These are phyloP conservation scores for Exophiala dermatitidis DNA, from an alignment of 2,329 filamentous ascomycete species.

Conservation along the genomic window DNA sequence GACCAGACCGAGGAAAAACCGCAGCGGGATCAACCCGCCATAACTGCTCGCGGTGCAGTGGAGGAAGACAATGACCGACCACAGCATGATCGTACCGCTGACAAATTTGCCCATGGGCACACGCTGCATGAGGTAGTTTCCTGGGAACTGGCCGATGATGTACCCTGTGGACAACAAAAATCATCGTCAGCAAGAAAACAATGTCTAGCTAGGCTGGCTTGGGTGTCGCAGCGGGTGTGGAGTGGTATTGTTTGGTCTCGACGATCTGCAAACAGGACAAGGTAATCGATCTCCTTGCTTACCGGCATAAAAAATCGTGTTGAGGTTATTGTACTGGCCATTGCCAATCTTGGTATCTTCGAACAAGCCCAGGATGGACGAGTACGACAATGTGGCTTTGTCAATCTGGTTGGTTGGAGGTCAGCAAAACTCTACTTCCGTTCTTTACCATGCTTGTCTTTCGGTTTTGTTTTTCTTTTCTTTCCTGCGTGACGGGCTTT, in stretches of 20 bases:
- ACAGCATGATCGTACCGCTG: constrained; percentile 28
- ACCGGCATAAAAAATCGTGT: constrained; percentile 39
- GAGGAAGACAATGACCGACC: constrained; percentile 35
- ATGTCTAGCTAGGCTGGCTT: neutral
- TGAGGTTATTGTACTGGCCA: constrained; percentile 38
- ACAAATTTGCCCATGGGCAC: constrained; percentile 37
- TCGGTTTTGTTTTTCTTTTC: no score
- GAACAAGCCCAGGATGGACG: constrained; percentile 38
- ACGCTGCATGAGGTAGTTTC: constrained; percentile 38
- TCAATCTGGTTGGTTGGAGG: constrained; percentile 30
- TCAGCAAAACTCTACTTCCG: no score
- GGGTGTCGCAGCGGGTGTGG: no score
- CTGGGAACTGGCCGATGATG: constrained; percentile 34
- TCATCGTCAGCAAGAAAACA: neutral
- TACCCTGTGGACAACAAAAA: constrained; percentile 29
- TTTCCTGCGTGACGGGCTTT: no score
- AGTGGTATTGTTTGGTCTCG: no score
- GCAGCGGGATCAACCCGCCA: constrained; percentile 43
- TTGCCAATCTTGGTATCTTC: constrained; percentile 37
- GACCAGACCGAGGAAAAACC: constrained; percentile 50
- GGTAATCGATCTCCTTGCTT: constrained; percentile 17
- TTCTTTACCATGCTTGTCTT: no score
- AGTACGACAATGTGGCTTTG: constrained; percentile 38
- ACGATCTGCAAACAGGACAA: neutral
- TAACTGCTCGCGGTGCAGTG: constrained; percentile 36